phyloP scores from a whole-genome alignment of 2,329 filamentous ascomycete genomes.

The Pestalotiopsis sp. region DNA sequence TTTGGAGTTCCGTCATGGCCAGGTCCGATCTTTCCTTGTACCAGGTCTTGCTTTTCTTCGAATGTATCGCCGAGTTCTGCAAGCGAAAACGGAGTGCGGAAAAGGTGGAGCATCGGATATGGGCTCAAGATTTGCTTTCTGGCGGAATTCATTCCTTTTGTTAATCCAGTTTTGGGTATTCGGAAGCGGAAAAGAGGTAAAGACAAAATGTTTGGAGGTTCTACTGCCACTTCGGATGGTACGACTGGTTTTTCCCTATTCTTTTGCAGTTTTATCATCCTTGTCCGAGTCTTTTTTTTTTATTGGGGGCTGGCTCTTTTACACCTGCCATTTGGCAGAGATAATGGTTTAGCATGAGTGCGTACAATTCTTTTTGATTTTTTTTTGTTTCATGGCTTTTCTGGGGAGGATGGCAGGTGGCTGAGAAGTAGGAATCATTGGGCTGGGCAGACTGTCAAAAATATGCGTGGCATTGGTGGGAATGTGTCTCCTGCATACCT shows the following conservation, averaged over 20 bases:
- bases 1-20: no score
- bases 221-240: neutral
- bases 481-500: neutral
- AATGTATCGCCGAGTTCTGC: neutral
- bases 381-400: no score
- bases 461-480: constrained; percentile 11
- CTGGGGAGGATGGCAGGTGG: neutral
- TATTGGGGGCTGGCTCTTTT: neutral
- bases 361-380: constrained; percentile 5
- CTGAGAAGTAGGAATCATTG: neutral
- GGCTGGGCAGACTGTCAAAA: constrained; percentile 7
- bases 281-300: neutral
- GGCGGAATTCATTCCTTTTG: no score
- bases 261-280: neutral
- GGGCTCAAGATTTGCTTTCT: no score
- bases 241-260: neutral
- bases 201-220: neutral
- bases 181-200: neutral
- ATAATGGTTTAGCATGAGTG: constrained; percentile 11
- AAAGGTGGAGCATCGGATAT: no score
- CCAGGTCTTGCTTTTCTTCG: neutral
- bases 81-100: neutral
- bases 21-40: neutral
- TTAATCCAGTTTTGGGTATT: no score
- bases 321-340: neutral